Conservation (phyloP, 768 basidiomycete genomes). For the Naematelia aurantialba region DNA sequence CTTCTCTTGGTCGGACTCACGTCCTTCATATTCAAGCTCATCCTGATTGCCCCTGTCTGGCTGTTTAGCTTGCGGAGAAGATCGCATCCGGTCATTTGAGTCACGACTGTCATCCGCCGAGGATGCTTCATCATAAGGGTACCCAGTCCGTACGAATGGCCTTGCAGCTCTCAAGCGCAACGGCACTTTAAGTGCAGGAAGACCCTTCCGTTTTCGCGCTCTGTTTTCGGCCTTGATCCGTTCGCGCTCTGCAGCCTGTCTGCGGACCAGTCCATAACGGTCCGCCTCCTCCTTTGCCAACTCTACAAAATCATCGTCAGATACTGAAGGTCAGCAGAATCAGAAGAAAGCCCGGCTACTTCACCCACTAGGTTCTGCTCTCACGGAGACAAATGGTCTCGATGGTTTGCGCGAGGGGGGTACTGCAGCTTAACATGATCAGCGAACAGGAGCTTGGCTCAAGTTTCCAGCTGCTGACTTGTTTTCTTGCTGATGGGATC, state of each 20-base stretch:
- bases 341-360: neutral
- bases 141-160: neutral
- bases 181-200: slow-evolving; percentile 14
- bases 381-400: slow-evolving; percentile 8
- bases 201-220: slow-evolving; percentile 17
- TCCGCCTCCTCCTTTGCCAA: slow-evolving; percentile 17
- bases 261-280: slow-evolving; percentile 17
- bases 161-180: slow-evolving; percentile 1
- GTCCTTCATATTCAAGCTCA: slow-evolving; percentile 28
- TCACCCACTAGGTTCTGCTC: slow-evolving; percentile 25
- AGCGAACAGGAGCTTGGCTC: neutral
- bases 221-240: slow-evolving; percentile 23
- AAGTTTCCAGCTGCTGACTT: too few relatives aligned
- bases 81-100: neutral
- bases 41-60: slow-evolving; percentile 6
- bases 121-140: neutral
- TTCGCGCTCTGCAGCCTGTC: slow-evolving; percentile 5
- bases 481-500: neutral
- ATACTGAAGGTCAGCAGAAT: slow-evolving; percentile 9
- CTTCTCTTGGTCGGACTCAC: slow-evolving; percentile 15
- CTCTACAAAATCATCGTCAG: slow-evolving; percentile 29
- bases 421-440: neutral
- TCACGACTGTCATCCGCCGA: neutral
- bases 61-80: neutral
- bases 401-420: neutral